Percentiles rank a stretch among this genome's conserved stretches.
phyloP scores from a whole-genome alignment of 441 rosid genomes.

The Adansonia grandidieri region DNA sequence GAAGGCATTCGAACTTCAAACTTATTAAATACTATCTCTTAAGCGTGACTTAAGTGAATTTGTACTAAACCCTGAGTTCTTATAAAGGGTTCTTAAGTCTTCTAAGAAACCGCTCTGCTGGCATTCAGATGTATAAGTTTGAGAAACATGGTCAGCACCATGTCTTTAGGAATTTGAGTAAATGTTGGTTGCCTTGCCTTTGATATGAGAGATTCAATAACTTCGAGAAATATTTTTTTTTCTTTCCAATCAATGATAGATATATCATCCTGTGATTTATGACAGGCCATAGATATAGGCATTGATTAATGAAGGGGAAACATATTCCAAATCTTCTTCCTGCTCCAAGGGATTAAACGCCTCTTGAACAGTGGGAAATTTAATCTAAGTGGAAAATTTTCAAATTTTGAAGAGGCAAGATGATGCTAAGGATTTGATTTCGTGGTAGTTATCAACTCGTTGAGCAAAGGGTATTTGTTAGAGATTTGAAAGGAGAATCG shows the following conservation, averaged over 20 bases:
- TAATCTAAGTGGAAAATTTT: not conserved
- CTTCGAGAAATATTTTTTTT: not conserved
- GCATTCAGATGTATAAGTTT: not conserved
- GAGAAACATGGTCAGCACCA: too few species aligned
- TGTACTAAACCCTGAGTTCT: too few species aligned
- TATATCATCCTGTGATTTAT: not conserved
- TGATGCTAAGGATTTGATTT: not conserved
- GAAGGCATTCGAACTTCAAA: too few species aligned
- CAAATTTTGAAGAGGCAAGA: not conserved
- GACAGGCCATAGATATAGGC: not conserved
- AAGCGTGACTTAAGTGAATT: too few species aligned
- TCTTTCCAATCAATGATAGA: not conserved
- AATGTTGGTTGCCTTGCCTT: not conserved
- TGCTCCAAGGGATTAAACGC: not conserved
- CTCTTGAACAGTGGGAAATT: not conserved
- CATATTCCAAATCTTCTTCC: not conserved
- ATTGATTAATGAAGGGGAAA: not conserved
- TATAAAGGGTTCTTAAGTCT: not conserved
- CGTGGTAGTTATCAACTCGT: not conserved
- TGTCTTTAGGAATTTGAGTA: not conserved
- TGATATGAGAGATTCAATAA: not conserved
- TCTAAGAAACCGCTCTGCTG: not conserved
- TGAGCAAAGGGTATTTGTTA: not conserved
- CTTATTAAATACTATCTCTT: too few species aligned
- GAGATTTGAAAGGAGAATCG: not conserved